Evolutionary conservation across 805 yeast species (phyloP), one percentile per base, ranked within the genome.

Genomic region (Citeromyces nyonsensis): DNA sequence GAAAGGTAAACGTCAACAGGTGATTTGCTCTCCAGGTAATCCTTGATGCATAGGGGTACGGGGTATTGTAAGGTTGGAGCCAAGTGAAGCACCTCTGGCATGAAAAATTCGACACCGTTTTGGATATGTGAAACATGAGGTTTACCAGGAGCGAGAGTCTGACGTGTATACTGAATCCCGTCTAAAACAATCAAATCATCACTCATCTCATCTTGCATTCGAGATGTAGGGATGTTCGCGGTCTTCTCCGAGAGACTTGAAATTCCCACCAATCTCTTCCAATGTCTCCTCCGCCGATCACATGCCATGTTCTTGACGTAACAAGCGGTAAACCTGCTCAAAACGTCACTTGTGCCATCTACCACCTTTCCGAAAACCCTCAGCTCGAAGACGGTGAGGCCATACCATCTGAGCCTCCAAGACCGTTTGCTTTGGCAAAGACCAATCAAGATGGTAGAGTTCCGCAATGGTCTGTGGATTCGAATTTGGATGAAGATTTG

Each of bases 221-320:
- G 4, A 11, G 27, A 14, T 10, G 6, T 10, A 29, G 13, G 5
- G 26, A 24, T 6, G 3, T 25, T n/a, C 18, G 6, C 22, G 26
- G 32, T 13, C 32, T 14, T 15, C 25, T 12, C 7, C 30, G 25
- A 14, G 5, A n/a, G 12, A 33, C 32, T 10, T 15, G 15, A 18
- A 13, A 24, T 8, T 10, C 25, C 15, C 33, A 14, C 10, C 25
- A 13, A 28, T 15, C 10, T 28, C 14, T 8, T 40, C 33, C 35
- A 45, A 51, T 52, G 40, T 51, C 7, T 33, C 52, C 31, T 56
- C 6, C 42, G 39, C 88, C 88, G 29, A 69, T 85, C 26, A 85
- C 95, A 3, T 86, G 96, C 56, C 97, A 86, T 51, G 69, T 86
- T 7, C 61, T 86, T 14, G 95, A 86, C 46, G 85, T 95, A 5